Evolutionary conservation across 352 stramenopile genomes (phyloP).

Genomic region (Pythium sp.): DNA sequence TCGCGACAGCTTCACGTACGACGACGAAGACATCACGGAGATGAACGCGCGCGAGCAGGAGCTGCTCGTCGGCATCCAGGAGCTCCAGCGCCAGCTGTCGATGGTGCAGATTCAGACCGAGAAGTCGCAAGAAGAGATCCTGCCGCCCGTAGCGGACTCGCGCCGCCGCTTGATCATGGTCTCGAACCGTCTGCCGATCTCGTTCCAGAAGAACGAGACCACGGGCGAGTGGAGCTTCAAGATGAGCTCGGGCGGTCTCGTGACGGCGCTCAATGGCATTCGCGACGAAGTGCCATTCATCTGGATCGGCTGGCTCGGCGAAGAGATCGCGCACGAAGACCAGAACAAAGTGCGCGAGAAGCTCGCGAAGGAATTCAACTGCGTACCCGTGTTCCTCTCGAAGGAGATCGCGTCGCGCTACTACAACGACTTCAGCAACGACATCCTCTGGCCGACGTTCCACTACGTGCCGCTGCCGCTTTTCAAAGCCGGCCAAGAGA

Average conservation of each 20-base stretch:
- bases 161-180: slow-evolving; percentile 87
- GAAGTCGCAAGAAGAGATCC: slow-evolving; percentile 71
- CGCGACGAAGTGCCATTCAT: slow-evolving; percentile 88
- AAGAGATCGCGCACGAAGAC: slow-evolving; percentile 85
- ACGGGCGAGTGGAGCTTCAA: slow-evolving; percentile 85
- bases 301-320: slow-evolving; percentile 90
- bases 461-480: slow-evolving; percentile 89
- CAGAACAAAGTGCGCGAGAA: slow-evolving; percentile 78
- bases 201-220: slow-evolving; percentile 78
- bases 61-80: slow-evolving; percentile 89
- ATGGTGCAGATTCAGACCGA: slow-evolving; percentile 86
- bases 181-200: slow-evolving; percentile 90
- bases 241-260: slow-evolving; percentile 86
- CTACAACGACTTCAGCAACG: slow-evolving; percentile 92
- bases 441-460: slow-evolving; percentile 91
- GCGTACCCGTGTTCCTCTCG: slow-evolving; percentile 86
- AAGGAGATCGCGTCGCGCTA: slow-evolving; percentile 87
- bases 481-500: slow-evolving; percentile 84
- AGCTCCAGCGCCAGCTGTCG: slow-evolving; percentile 86
- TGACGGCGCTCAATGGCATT: slow-evolving; percentile 87
- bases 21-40: slow-evolving; percentile 64
- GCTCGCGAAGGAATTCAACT: slow-evolving; percentile 86
- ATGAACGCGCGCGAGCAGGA: slow-evolving; percentile 86
- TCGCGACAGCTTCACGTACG: slow-evolving; percentile 29
- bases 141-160: slow-evolving; percentile 53